phyloP scores from a whole-genome alignment of 2,329 filamentous ascomycete genomes.

The Hypomyces rosellus region DNA sequence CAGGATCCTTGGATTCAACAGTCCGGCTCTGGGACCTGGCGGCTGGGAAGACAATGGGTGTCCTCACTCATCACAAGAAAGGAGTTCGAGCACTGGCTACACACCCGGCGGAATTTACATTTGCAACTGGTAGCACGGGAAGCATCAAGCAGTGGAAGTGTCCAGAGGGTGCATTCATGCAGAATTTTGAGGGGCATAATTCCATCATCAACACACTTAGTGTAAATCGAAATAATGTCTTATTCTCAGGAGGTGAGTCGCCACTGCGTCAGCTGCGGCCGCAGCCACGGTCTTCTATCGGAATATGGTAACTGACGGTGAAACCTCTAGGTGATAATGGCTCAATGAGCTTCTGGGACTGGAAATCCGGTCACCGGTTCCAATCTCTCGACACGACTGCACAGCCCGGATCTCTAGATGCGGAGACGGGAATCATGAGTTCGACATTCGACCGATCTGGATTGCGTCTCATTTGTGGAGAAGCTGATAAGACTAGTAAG shows the following conservation, averaged over 20 bases:
- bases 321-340: slow-evolving; percentile 66
- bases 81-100: slow-evolving; percentile 78
- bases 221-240: slow-evolving; percentile 89
- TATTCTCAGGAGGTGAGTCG: slow-evolving; percentile 72
- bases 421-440: slow-evolving; percentile 91
- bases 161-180: slow-evolving; percentile 96
- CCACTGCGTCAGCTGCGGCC: neutral
- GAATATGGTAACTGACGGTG: neutral
- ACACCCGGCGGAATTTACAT: slow-evolving; percentile 92
- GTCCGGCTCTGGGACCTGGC: slow-evolving; percentile 93
- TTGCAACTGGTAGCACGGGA: slow-evolving; percentile 83
- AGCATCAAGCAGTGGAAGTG: slow-evolving; percentile 99
- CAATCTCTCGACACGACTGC: slow-evolving; percentile 86
- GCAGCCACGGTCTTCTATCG: neutral
- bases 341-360: slow-evolving; percentile 97
- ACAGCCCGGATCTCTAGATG: slow-evolving; percentile 88
- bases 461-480: slow-evolving; percentile 82
- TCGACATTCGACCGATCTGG: slow-evolving; percentile 89
- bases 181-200: slow-evolving; percentile 96
- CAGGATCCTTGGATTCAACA: slow-evolving; percentile 84
- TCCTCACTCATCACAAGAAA: slow-evolving; percentile 97
- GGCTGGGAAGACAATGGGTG: slow-evolving; percentile 91
- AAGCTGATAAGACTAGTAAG: slow-evolving; percentile 89
- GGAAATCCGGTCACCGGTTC: slow-evolving; percentile 92
- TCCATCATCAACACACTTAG: slow-evolving; percentile 91